These are phyloP conservation scores for Trametes versicolor DNA, from an alignment of 1,284 basidiomycete species.

Conservation along the genomic window DNA sequence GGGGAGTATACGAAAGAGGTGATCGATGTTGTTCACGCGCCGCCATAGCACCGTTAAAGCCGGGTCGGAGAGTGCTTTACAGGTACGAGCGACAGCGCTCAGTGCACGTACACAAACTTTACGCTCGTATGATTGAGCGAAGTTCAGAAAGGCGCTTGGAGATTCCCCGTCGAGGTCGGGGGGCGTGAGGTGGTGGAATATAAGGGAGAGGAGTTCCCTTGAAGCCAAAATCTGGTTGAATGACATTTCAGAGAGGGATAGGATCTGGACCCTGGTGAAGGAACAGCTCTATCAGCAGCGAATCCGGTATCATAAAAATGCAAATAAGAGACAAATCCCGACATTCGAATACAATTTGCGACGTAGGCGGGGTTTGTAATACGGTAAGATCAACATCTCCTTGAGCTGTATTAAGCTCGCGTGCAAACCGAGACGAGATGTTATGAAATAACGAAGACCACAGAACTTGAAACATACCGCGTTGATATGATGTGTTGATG, in stretches of 20 bases:
- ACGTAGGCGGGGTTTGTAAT: too few relatives aligned
- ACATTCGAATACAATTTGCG: too few relatives aligned
- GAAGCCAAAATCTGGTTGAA: background rate
- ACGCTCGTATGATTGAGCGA: background rate
- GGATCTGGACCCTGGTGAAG: too few relatives aligned
- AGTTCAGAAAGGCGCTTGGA: background rate
- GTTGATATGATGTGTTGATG: too few relatives aligned
- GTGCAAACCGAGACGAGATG: too few relatives aligned
- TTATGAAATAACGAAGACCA: too few relatives aligned
- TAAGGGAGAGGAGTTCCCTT: background rate
- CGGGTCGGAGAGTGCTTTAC: background rate
- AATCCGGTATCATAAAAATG: too few relatives aligned
- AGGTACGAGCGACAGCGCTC: background rate
- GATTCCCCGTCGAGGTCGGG: background rate
- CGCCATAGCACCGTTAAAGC: slow-evolving; percentile 14
- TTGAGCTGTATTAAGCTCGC: too few relatives aligned
- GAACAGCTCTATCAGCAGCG: too few relatives aligned
- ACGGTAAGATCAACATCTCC: too few relatives aligned
- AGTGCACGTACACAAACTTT: background rate
- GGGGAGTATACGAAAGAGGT: background rate
- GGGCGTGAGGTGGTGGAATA: background rate
- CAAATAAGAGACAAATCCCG: too few relatives aligned
- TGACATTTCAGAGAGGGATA: background rate
- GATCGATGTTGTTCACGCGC: background rate
- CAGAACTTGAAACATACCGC: too few relatives aligned